These are phyloP conservation scores for Elongisporangium undulatum DNA, from an alignment of 352 stramenopile genomes.

Conservation along the genomic window DNA sequence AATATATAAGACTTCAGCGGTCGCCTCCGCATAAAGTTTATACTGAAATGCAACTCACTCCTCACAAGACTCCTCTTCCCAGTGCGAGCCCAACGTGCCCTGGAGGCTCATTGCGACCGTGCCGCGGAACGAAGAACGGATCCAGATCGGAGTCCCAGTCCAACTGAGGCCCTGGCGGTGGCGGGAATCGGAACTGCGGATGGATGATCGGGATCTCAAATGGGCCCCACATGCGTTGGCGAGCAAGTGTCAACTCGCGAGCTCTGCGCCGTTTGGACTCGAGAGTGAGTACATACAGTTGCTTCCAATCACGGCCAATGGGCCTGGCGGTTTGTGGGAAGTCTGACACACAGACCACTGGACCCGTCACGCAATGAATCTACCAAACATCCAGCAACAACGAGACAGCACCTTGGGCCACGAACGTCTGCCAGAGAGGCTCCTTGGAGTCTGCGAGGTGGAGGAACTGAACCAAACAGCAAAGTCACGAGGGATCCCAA, in stretches of 20 bases:
- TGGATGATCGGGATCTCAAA: not conserved
- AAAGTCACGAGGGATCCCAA: not conserved
- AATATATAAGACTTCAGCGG: not conserved
- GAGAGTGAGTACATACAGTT: not conserved
- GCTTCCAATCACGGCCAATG: not conserved
- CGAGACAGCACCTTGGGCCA: not conserved
- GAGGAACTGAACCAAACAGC: slow-evolving; percentile 14
- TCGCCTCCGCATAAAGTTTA: no score
- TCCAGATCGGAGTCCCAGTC: not conserved
- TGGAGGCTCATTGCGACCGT: not conserved
- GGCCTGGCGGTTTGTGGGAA: not conserved
- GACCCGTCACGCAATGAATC: not conserved
- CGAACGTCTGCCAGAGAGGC: not conserved
- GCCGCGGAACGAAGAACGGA: not conserved
- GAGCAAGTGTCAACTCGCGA: not conserved
- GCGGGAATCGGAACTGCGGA: not conserved
- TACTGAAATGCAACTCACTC: not conserved
- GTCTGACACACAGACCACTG: not conserved
- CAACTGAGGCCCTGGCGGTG: not conserved
- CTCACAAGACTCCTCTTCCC: not conserved
- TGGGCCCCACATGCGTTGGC: not conserved
- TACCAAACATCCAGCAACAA: not conserved
- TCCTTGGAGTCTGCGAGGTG: slow-evolving; percentile 7
- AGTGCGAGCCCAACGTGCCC: not conserved
- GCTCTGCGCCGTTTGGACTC: not conserved